Evolutionary conservation across 805 yeast species (phyloP), one percentile per base, ranked within the genome.

Genomic region (Saccharomycopsis malanga): DNA sequence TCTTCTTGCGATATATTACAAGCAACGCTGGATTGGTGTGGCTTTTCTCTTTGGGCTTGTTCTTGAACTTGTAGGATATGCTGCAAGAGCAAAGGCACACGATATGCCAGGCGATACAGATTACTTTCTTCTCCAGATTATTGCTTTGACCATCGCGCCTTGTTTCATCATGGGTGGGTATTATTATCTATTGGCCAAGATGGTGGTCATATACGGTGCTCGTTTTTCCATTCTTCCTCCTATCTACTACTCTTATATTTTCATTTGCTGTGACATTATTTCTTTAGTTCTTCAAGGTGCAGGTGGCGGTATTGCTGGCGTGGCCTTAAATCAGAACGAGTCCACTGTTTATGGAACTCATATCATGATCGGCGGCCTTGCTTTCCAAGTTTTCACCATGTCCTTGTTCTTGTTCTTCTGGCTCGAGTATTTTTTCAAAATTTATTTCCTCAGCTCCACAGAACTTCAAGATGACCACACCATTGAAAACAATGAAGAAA

Each of bases 121-220:
- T 43, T 65, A 70, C 24, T 87, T 71, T 57, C 58, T 83, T 37
- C 63, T 80, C 56, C 94, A 87, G 61, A 73, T 82, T 53, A 73
- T 80, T 46, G 70, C 81, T 56, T 65, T 87, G 47, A 85, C 91
- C 0, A 63, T 87, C 41, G 91, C 87, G 0, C 96, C 96, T 0
- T 87, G 86, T 18, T 83, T 87, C 61, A 68, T 84, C 39, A 83
- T 85, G 85, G 96, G 84, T 3, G 95, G 91, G 1, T 69, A 87
- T 2, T 88, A 87, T 64, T 82, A 73, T 54, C 68, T 79, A 45
- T 64, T 87, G 53, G 87, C 83, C 4, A 83, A 85, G 61, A 56
- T 83, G 42, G 68, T 80, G 40, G 77, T 81, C 47, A 62, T 85
- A 1, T 79, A 77, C 57, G 87, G 87, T 2, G 65, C 68, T 48